These are phyloP conservation scores for Seiridium unicorne DNA, from an alignment of 2,329 filamentous ascomycete species.

Conservation along the genomic window DNA sequence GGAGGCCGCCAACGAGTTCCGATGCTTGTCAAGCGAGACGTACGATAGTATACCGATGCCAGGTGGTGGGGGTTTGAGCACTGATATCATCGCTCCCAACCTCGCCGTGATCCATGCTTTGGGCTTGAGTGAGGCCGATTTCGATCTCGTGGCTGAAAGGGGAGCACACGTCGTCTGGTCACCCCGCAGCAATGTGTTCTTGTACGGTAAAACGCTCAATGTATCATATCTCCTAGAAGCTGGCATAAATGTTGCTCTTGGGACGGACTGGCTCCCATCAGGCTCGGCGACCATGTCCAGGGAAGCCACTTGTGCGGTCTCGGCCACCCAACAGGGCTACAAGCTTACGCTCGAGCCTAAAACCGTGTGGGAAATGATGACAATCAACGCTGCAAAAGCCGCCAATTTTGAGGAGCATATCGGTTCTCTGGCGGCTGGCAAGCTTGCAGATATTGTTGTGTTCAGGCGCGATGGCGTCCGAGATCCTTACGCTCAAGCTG, in stretches of 20 bases:
- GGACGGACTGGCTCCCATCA: conserved; percentile 26
- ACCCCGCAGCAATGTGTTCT: conserved; percentile 25
- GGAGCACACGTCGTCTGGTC: conserved; percentile 27
- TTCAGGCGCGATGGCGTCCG: conserved; percentile 25
- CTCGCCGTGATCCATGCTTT: conserved; percentile 25
- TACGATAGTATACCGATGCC: conserved; percentile 18
- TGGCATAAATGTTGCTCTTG: conserved; percentile 25
- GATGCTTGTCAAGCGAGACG: conserved; percentile 20
- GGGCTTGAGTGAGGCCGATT: conserved; percentile 19
- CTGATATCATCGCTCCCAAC: conserved; percentile 24
- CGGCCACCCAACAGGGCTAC: conserved; percentile 13
- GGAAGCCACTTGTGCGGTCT: conserved; percentile 20
- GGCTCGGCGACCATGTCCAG: conserved; percentile 25
- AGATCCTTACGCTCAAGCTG: conserved; percentile 17
- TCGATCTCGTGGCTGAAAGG: conserved; percentile 23
- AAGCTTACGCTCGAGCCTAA: conserved; percentile 14
- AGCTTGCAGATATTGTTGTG: conserved; percentile 41
- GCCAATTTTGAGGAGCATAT: conserved; percentile 35
- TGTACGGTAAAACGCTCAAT: conserved; percentile 27
- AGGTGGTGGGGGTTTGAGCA: conserved; percentile 19
- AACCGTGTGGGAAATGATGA: conserved; percentile 34
- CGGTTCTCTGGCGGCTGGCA: conserved; percentile 39
- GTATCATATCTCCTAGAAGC: conserved; percentile 20
- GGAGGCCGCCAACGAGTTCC: conserved; percentile 26
- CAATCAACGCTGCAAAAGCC: conserved; percentile 40